Percentiles rank a stretch among this genome's conserved stretches.
Evolutionary conservation across 2,329 filamentous ascomycete genomes (phyloP).

Genomic region (Lasiodiplodia sp.): DNA sequence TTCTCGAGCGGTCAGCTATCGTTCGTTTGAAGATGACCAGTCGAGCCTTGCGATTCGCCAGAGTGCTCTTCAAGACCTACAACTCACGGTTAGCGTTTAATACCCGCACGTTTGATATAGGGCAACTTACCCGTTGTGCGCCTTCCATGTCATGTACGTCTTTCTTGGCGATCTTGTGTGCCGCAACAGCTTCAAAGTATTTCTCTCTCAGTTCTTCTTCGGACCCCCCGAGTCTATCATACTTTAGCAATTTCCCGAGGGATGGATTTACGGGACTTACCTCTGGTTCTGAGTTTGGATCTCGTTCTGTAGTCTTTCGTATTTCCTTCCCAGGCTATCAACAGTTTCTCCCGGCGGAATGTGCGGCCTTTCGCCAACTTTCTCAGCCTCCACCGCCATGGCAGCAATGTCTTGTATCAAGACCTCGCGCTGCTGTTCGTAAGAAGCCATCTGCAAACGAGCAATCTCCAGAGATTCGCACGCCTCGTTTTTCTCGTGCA

Average conservation of each 20-base stretch:
- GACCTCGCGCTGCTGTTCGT: conserved; percentile 39
- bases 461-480: conserved; percentile 44
- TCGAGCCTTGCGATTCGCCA: conserved; percentile 73
- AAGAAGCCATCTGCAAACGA: conserved; percentile 39
- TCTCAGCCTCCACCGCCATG: conserved; percentile 34
- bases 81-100: background rate
- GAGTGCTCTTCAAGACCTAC: conserved; percentile 61
- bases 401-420: conserved; percentile 40
- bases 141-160: conserved; percentile 36
- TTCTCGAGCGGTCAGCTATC: conserved; percentile 85
- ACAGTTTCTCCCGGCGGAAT: conserved; percentile 43
- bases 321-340: conserved; percentile 41
- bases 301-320: conserved; percentile 41
- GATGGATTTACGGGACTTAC: conserved; percentile 28
- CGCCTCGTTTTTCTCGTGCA: conserved; percentile 53
- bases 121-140: conserved; percentile 49
- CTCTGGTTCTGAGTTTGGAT: conserved; percentile 40
- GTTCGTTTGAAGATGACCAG: conserved; percentile 83
- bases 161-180: conserved; percentile 32
- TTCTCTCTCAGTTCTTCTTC: conserved; percentile 39
- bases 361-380: conserved; percentile 39
- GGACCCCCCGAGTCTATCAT: conserved; percentile 42
- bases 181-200: conserved; percentile 42
- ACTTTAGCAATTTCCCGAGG: background rate
- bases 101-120: conserved; percentile 34